Percentiles rank a stretch among this genome's conserved stretches.
Evolutionary conservation across 306 rosid genomes (phyloP).

Genomic region (Cercis canadensis): DNA sequence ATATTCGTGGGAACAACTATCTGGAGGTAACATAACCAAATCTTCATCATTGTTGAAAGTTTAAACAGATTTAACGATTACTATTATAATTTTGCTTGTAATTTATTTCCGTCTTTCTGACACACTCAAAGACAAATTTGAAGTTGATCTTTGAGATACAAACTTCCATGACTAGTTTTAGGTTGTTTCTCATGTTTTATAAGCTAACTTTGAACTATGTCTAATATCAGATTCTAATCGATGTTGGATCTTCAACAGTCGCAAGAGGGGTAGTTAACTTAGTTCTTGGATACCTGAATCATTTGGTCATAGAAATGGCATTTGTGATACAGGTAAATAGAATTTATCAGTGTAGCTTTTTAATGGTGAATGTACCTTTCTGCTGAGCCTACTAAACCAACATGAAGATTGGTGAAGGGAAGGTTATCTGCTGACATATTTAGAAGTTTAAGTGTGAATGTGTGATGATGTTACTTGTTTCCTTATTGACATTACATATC

Average conservation of each 20-base stretch:
- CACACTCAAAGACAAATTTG: background rate
- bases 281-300: conserved; percentile 91
- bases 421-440: too few relatives aligned
- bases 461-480: background rate
- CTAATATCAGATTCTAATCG: conserved; percentile 56
- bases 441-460: too few relatives aligned
- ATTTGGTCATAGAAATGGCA: conserved; percentile 92
- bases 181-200: background rate
- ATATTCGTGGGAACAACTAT: conserved; percentile 80
- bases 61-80: too few relatives aligned
- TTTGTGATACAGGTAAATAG: conserved; percentile 78
- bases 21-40: conserved; percentile 62
- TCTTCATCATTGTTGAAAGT: too few relatives aligned
- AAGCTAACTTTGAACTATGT: conserved; percentile 33
- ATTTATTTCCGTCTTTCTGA: background rate
- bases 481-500: background rate
- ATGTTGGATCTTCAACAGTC: conserved; percentile 84
- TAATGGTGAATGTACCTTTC: background rate
- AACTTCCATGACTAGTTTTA: background rate
- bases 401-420: background rate
- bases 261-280: conserved; percentile 85
- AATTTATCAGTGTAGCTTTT: background rate
- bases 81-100: too few relatives aligned
- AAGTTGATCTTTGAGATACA: background rate
- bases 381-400: background rate